A percentile compares a stretch with the other conserved stretches of the same genome.
Evolutionary conservation across 2,329 filamentous ascomycete species (phyloP).

Genomic region (Chaetomium olivaceum): DNA sequence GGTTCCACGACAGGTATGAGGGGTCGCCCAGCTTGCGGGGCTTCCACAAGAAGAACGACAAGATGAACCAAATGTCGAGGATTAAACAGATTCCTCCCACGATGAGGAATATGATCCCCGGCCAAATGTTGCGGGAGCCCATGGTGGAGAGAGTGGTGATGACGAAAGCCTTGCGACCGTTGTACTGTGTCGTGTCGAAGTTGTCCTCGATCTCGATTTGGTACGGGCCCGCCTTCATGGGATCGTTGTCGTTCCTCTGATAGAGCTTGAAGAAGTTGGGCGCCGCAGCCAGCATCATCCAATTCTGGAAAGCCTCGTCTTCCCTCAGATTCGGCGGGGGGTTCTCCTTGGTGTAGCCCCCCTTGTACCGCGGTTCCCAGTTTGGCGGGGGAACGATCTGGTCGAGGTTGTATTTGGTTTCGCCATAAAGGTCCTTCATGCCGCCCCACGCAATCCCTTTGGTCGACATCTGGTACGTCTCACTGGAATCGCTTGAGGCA

Average conservation of each 20-base stretch:
- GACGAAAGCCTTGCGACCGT: conserved; percentile 85
- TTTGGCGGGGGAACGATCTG: conserved; percentile 82
- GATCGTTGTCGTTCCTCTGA: conserved; percentile 71
- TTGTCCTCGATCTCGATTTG: conserved; percentile 64
- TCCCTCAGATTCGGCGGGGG: conserved; percentile 71
- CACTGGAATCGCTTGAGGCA: conserved; percentile 40
- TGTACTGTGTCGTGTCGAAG: conserved; percentile 54
- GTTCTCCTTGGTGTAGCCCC: conserved; percentile 65
- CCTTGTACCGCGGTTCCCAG: conserved; percentile 71
- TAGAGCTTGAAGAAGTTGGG: conserved; percentile 95
- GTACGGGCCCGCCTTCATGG: conserved; percentile 73
- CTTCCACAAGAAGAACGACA: conserved; percentile 80
- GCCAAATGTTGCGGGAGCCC: conserved; percentile 91
- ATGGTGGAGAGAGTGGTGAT: conserved; percentile 89
- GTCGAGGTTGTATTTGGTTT: conserved; percentile 62
- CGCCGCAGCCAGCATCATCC: conserved; percentile 96
- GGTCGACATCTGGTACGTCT: conserved; percentile 73
- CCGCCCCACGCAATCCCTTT: conserved; percentile 84
- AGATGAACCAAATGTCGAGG: conserved; percentile 82
- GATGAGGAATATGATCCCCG: conserved; percentile 93
- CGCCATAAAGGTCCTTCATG: conserved; percentile 76
- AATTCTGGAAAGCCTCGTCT: conserved; percentile 89
- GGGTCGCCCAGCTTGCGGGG: conserved; percentile 98
- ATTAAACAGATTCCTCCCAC: conserved; percentile 91
- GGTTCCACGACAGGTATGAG: conserved; percentile 96